Base-by-base conservation (phyloP, 495 filamentous ascomycete genomes). In the Penicillium pulvis region DNA sequence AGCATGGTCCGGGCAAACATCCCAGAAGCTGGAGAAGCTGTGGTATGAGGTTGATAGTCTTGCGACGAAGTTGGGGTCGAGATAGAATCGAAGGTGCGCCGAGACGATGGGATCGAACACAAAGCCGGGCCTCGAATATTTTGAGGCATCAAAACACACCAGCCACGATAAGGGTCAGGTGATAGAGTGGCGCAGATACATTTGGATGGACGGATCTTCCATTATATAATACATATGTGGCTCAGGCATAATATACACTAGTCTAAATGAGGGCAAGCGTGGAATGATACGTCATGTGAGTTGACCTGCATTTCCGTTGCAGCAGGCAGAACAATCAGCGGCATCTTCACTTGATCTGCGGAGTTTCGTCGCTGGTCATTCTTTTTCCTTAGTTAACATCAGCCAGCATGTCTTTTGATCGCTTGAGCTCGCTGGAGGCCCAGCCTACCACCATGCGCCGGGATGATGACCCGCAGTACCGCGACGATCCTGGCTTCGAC, bases 401-500 rank as follows among this genome's bases (percentile, higher is more conserved):
- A 16, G 20, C 36, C 66, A 74, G 56, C 61, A 98, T 98, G 93
- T 96, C 93, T 42, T 98, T 95, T 75, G 88, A 96, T 72, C 90
- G 89, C 56, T 81, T 93, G 63, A 87, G 86, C 62, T 87, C 85
- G 53, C 80, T 97, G 56, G 93, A 98, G 79, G 83, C 92, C 56
- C 89, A 92, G 77, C 85, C 88, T 47, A 88, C 86, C 12, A 83
- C 83, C 50, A 76, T 79, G 60, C 85, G 87, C 52, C 81, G 85
- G 48, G 72, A 78, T 20, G 86, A 91, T 62, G 96, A 95, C 73
- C 79, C 88, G 60, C 73, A 84, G 48, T 89, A 87, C 67, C 78
- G 77, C 61, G 94, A 99, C 76, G 93, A 97, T 69, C 95, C 95
- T 45, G 92, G 94, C 62, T 99, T 98, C 83, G 81, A 87, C 61